Conservation (phyloP, 1,139 yeast species). For the Hansenula sp. region DNA sequence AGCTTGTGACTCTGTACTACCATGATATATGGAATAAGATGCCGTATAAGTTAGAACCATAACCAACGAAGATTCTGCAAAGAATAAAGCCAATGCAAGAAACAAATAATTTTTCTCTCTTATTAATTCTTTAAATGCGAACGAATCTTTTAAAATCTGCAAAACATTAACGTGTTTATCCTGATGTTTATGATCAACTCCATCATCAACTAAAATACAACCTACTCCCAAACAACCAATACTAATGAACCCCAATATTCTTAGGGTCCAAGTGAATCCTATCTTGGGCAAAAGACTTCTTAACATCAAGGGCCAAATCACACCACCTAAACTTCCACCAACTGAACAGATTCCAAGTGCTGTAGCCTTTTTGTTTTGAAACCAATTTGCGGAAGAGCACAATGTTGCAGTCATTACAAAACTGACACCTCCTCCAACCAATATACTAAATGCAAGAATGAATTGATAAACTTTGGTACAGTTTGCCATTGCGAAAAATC, state of each 20-base stretch:
- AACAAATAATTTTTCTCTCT: conserved; percentile 37
- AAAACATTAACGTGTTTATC: conserved; percentile 3
- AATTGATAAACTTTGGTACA: conserved; percentile 54
- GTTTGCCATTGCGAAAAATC: conserved; percentile 51
- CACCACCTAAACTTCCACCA: conserved; percentile 64
- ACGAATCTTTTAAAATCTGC: conserved; percentile 28
- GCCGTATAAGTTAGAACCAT: conserved; percentile 50
- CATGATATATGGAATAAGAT: conserved; percentile 44
- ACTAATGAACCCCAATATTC: conserved; percentile 50
- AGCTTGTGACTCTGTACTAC: conserved; percentile 37
- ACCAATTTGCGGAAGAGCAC: conserved; percentile 66
- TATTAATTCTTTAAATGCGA: conserved; percentile 28
- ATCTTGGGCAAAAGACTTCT: conserved; percentile 39
- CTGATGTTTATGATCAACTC: conserved; percentile 25
- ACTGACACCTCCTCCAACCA: conserved; percentile 55
- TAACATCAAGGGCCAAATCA: conserved; percentile 53
- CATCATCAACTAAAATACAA: conserved; percentile 39
- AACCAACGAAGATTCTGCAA: conserved; percentile 46
- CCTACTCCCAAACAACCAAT: conserved; percentile 35
- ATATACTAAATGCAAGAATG: conserved; percentile 51
- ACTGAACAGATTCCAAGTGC: conserved; percentile 56
- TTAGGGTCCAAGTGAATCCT: conserved; percentile 62
- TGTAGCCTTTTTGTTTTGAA: conserved; percentile 46
- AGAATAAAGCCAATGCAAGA: conserved; percentile 39
- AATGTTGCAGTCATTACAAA: conserved; percentile 58